Conservation (phyloP, 768 basidiomycete genomes). For the Wakefieldia striispora region DNA sequence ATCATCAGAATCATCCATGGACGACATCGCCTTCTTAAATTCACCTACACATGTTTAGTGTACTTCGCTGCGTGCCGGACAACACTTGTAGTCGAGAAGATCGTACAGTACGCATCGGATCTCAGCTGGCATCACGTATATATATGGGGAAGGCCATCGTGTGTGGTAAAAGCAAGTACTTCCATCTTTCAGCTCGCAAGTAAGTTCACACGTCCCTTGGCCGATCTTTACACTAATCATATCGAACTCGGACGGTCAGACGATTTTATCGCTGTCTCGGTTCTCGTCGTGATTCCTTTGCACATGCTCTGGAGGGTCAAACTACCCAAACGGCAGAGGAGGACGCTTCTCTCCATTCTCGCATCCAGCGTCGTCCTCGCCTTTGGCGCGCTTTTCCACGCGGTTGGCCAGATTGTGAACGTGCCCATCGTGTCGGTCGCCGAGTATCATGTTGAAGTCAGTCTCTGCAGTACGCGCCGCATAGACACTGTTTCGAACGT, state of each 20-base stretch:
- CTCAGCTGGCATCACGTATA: too few relatives aligned
- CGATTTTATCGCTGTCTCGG: slow-evolving; percentile 3
- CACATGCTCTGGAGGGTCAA: slow-evolving; percentile 21
- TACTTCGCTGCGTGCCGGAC: slow-evolving; percentile 1
- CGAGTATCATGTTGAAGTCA: slow-evolving; percentile 15
- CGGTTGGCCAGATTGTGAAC: slow-evolving; percentile 5
- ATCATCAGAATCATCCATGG: slow-evolving; percentile 5
- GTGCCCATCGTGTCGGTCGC: not conserved
- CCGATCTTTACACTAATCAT: too few relatives aligned
- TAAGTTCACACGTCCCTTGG: not conserved
- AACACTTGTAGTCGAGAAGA: not conserved
- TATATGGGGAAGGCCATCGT: not conserved
- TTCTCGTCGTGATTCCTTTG: slow-evolving; percentile 11
- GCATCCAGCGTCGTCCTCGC: slow-evolving; percentile 16
- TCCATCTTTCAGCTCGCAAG: not conserved
- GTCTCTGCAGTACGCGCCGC: not conserved
- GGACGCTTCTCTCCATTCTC: slow-evolving; percentile 22
- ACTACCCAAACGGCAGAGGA: slow-evolving; percentile 13
- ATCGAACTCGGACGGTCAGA: not conserved
- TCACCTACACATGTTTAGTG: not conserved
- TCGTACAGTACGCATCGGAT: not conserved
- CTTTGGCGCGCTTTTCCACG: slow-evolving; percentile 11
- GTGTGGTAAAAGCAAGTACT: not conserved
- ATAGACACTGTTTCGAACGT: not conserved
- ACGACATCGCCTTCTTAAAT: not conserved